Evolutionary conservation across 2,329 filamentous ascomycete genomes (phyloP).

Genomic region (Clonostachys byssicola): DNA sequence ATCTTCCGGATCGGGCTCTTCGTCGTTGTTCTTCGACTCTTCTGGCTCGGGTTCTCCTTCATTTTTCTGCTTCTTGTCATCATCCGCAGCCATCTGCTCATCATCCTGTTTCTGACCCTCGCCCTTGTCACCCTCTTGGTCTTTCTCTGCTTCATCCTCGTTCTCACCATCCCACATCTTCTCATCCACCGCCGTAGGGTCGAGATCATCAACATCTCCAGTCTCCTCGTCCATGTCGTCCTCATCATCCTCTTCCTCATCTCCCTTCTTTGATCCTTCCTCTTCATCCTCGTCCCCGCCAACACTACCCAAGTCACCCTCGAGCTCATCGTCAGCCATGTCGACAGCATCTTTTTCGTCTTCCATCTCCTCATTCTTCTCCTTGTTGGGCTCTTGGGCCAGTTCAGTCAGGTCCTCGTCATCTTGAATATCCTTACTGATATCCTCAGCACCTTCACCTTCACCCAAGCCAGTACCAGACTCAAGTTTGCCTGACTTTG

Average conservation of each 20-base stretch:
- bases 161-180: slow-evolving; percentile 97
- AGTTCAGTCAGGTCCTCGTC: slow-evolving; percentile 92
- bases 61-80: slow-evolving; percentile 32
- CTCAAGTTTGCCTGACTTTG: slow-evolving; percentile 69
- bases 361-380: slow-evolving; percentile 63
- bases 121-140: slow-evolving; percentile 70
- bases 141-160: slow-evolving; percentile 76
- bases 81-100: slow-evolving; percentile 38
- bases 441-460: slow-evolving; percentile 92
- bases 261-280: slow-evolving; percentile 55
- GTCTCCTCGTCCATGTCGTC: slow-evolving; percentile 86
- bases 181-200: slow-evolving; percentile 88
- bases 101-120: slow-evolving; percentile 66
- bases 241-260: slow-evolving; percentile 60
- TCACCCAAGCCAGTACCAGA: slow-evolving; percentile 91
- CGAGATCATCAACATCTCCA: slow-evolving; percentile 86
- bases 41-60: slow-evolving; percentile 38
- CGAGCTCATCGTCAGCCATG: slow-evolving; percentile 87
- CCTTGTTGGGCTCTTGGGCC: slow-evolving; percentile 75
- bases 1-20: slow-evolving; percentile 45
- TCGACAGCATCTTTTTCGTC: slow-evolving; percentile 84
- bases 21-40: slow-evolving; percentile 38
- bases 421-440: slow-evolving; percentile 92
- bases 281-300: slow-evolving; percentile 61
- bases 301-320: slow-evolving; percentile 71